Percentiles rank a stretch among this genome's conserved stretches.
phyloP scores from a whole-genome alignment of 1,139 yeast genomes.

The Saccharomyces hybrid region DNA sequence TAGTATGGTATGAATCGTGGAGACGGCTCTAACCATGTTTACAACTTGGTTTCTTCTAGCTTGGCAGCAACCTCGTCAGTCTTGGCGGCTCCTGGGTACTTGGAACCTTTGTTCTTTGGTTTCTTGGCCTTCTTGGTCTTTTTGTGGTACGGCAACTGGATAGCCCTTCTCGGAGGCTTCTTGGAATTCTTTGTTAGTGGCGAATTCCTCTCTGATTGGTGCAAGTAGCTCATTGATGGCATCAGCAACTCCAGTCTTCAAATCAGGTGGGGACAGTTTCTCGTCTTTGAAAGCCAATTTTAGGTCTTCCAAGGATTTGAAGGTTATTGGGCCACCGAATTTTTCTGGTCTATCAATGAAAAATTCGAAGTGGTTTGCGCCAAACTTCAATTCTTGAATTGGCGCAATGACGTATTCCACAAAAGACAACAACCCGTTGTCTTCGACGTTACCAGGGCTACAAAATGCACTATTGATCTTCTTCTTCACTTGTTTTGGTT shows the following conservation, averaged over 20 bases:
- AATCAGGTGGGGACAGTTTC: slow-evolving; percentile 83
- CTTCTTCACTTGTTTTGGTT: slow-evolving; percentile 78
- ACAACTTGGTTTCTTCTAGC: slow-evolving; percentile 29
- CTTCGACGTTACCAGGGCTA: slow-evolving; percentile 88
- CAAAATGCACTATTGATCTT: slow-evolving; percentile 90
- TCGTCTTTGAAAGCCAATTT: slow-evolving; percentile 65
- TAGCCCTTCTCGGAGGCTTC: slow-evolving; percentile 73
- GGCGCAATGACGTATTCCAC: slow-evolving; percentile 80
- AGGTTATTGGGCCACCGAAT: slow-evolving; percentile 88
- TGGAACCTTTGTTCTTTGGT: slow-evolving; percentile 78
- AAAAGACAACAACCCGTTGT: slow-evolving; percentile 84
- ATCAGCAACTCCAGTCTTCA: slow-evolving; percentile 85
- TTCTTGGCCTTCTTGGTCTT: slow-evolving; percentile 60
- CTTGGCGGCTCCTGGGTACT: slow-evolving; percentile 59
- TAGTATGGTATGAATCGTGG: not conserved
- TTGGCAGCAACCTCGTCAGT: slow-evolving; percentile 27
- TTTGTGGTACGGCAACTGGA: slow-evolving; percentile 61
- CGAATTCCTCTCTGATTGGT: slow-evolving; percentile 73
- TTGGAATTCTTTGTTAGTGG: slow-evolving; percentile 59
- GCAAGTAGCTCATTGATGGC: slow-evolving; percentile 71
- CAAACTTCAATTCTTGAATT: slow-evolving; percentile 64
- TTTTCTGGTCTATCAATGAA: slow-evolving; percentile 86
- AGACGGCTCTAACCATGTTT: not conserved
- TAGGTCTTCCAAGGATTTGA: slow-evolving; percentile 58
- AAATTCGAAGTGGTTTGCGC: slow-evolving; percentile 52